phyloP scores from a whole-genome alignment of 371 early-diverging fungal genomes.

The Phascolomyces articulosus region DNA sequence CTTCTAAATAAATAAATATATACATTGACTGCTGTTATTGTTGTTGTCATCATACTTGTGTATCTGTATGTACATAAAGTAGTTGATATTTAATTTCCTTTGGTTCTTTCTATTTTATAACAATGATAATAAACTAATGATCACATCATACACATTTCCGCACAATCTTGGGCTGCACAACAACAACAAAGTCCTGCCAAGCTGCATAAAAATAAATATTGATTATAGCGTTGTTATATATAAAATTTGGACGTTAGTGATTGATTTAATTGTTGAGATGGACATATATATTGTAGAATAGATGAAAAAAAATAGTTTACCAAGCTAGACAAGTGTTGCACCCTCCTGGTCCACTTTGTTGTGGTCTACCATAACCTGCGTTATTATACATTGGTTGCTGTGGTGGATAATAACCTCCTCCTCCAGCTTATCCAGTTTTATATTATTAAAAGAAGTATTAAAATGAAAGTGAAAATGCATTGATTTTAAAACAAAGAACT shows the following conservation, averaged over 20 bases:
- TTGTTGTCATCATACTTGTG: too few relatives aligned
- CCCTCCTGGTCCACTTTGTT: background rate
- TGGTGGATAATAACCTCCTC: constrained; percentile 1
- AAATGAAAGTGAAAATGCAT: too few relatives aligned
- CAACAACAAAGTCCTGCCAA: constrained; percentile 7
- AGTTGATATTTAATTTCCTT: background rate
- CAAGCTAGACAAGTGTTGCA: background rate
- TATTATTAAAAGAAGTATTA: background rate
- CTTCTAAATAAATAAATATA: too few relatives aligned
- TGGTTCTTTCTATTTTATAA: background rate
- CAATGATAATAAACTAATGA: too few relatives aligned
- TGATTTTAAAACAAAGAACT: too few relatives aligned
- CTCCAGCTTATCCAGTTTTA: too few relatives aligned
- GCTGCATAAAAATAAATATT: background rate
- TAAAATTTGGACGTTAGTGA: background rate
- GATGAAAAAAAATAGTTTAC: background rate
- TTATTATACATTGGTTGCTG: constrained; percentile 5
- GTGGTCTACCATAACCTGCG: background rate
- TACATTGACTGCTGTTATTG: too few relatives aligned
- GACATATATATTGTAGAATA: background rate
- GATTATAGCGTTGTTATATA: too few relatives aligned
- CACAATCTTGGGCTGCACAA: constrained; percentile 2
- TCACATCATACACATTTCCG: background rate
- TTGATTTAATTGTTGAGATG: background rate
- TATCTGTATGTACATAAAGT: too few relatives aligned